Conservation (phyloP, 345 rosid genomes). For the Erucastrum elatum region DNA sequence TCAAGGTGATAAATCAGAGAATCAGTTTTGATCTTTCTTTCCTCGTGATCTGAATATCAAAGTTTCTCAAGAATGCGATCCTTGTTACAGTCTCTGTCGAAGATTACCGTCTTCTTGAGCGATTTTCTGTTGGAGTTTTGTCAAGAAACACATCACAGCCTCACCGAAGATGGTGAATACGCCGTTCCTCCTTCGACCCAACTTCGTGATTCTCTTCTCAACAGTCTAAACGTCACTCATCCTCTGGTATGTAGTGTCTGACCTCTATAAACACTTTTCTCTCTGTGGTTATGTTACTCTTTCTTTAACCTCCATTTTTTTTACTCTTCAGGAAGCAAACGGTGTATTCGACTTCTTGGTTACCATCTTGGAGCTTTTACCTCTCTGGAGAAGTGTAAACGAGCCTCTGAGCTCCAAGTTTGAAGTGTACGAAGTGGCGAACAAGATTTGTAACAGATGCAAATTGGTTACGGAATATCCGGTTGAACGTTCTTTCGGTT, state of each 20-base stretch:
- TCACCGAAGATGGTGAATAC: constrained; percentile 1
- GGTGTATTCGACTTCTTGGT: neutral
- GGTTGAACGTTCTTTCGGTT: constrained; percentile 10
- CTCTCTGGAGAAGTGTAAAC: neutral
- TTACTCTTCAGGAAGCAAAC: constrained; percentile 9
- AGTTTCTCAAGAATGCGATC: neutral
- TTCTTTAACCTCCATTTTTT: constrained; percentile 2
- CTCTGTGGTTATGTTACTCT: neutral
- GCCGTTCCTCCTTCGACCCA: neutral
- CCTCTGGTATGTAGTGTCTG: constrained; percentile 12
- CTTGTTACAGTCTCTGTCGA: constrained; percentile 6
- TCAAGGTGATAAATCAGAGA: neutral
- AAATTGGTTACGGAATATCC: neutral
- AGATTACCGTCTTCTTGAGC: neutral
- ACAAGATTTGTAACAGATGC: constrained; percentile 12
- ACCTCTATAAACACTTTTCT: neutral
- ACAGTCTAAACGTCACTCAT: neutral
- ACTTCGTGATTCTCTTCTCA: neutral
- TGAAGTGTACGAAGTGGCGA: neutral
- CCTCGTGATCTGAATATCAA: neutral
- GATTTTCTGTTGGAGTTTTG: neutral
- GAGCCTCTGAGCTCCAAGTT: neutral
- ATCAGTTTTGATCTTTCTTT: neutral
- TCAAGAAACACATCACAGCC: neutral
- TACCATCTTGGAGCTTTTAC: constrained; percentile 6